A percentile compares a stretch with the other conserved stretches of the same genome.
Evolutionary conservation across 2,329 filamentous ascomycete species (phyloP).

Genomic region (Phaeophleospora eucalypticola): DNA sequence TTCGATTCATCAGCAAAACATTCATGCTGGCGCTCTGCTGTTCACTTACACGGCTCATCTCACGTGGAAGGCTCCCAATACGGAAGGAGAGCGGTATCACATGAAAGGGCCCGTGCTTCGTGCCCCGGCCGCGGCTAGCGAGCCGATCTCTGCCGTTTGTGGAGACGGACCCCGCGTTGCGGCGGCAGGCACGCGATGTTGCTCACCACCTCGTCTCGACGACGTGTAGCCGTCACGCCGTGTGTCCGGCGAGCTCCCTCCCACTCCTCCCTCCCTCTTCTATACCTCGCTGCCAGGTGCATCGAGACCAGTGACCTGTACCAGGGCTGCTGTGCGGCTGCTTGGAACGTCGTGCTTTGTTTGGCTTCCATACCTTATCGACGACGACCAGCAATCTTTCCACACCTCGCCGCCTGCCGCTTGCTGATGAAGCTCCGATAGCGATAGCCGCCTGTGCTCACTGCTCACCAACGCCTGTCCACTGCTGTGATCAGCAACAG

Average conservation of each 20-base stretch:
- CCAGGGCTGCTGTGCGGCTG: constrained; percentile 2
- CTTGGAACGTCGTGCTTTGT: neutral
- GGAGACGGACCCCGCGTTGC: neutral
- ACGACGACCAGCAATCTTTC: neutral
- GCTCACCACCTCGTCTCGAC: neutral
- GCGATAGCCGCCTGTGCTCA: neutral
- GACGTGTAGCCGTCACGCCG: neutral
- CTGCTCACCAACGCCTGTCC: no score
- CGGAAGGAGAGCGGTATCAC: neutral
- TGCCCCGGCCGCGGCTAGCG: neutral
- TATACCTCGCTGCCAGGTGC: neutral
- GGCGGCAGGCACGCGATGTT: neutral
- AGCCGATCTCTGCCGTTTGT: neutral
- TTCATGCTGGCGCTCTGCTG: neutral
- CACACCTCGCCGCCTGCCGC: neutral
- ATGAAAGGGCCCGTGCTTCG: neutral
- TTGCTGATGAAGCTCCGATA: constrained; percentile 2
- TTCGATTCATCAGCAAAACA: neutral
- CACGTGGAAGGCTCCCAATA: neutral
- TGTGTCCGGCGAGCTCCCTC: neutral
- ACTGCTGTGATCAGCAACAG: no score
- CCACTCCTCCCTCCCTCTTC: neutral
- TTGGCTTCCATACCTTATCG: no score
- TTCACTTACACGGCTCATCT: no score
- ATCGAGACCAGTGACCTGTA: neutral